These are phyloP conservation scores for Salix exigua DNA, from an alignment of 345 rosid species.

Conservation along the genomic window DNA sequence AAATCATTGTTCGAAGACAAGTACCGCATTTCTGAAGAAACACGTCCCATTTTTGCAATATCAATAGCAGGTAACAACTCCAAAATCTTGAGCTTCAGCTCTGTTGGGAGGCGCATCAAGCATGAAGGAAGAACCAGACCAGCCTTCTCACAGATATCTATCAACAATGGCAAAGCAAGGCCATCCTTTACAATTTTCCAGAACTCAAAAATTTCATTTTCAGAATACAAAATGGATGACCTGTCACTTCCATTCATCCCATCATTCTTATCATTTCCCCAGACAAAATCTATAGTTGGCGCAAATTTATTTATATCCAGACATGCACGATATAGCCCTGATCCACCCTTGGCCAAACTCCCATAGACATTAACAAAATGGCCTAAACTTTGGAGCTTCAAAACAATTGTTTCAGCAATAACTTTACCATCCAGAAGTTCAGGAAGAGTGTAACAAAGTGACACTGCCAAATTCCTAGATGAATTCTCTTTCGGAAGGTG, in stretches of 20 bases:
- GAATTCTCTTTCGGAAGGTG: constrained; percentile 43
- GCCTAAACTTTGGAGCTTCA: constrained; percentile 49
- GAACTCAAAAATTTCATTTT: constrained; percentile 18
- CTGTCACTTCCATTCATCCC: neutral
- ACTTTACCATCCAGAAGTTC: constrained; percentile 29
- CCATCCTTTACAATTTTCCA: constrained; percentile 78
- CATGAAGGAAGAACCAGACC: constrained; percentile 57
- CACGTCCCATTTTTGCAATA: constrained; percentile 34
- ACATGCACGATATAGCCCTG: constrained; percentile 30
- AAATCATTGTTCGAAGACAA: constrained; percentile 18
- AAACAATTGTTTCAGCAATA: constrained; percentile 29
- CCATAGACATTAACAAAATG: constrained; percentile 56
- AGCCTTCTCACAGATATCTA: constrained; percentile 48
- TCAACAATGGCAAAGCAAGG: constrained; percentile 55
- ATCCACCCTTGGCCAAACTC: constrained; percentile 28
- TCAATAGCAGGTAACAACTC: constrained; percentile 54
- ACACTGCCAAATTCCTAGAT: constrained; percentile 23
- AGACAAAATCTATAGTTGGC: constrained; percentile 34
- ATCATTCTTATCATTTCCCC: constrained; percentile 18
- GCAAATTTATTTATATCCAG: constrained; percentile 45
- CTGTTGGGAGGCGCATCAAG: constrained; percentile 53
- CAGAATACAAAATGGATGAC: neutral
- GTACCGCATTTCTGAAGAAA: constrained; percentile 18
- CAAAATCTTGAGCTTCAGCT: constrained; percentile 60
- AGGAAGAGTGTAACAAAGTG: constrained; percentile 58